Conservation (phyloP, 1,284 basidiomycete genomes). For the Cutaneotrichosporon sp. region DNA sequence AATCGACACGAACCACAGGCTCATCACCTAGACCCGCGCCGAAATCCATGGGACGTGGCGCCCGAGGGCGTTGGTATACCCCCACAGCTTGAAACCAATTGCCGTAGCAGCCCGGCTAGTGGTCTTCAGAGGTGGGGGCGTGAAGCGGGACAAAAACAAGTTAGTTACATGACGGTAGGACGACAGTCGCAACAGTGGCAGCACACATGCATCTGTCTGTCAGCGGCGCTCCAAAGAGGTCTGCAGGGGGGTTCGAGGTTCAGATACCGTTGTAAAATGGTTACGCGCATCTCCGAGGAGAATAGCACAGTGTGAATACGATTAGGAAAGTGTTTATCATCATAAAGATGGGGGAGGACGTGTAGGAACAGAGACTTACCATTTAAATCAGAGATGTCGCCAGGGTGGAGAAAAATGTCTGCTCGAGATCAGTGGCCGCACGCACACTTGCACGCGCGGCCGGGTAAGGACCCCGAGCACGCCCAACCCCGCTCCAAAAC, state of each 20-base stretch:
- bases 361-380: constrained; percentile 10
- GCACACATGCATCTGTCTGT: constrained; percentile 16
- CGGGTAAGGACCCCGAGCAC: constrained; percentile 6
- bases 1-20: constrained; percentile 33
- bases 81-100: constrained; percentile 30
- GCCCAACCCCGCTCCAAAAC: constrained; percentile 11
- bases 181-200: not conserved
- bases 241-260: constrained; percentile 16
- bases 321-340: constrained; percentile 46
- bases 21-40: constrained; percentile 21
- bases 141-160: too few species aligned
- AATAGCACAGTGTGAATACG: constrained; percentile 49
- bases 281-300: constrained; percentile 40
- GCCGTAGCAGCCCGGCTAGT: constrained; percentile 27
- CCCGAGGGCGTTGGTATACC: constrained; percentile 23
- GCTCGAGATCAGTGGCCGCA: constrained; percentile 12
- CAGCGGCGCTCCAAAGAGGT: constrained; percentile 7
- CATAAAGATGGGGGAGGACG: constrained; percentile 19
- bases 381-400: not conserved
- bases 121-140: constrained; percentile 39
- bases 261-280: constrained; percentile 47
- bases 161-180: too few species aligned
- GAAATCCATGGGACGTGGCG: constrained; percentile 41
- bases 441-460: constrained; percentile 1
- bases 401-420: constrained; percentile 10